Base-by-base conservation (phyloP, 2,329 filamentous ascomycete species). In the Aspergillus tubingensis region DNA sequence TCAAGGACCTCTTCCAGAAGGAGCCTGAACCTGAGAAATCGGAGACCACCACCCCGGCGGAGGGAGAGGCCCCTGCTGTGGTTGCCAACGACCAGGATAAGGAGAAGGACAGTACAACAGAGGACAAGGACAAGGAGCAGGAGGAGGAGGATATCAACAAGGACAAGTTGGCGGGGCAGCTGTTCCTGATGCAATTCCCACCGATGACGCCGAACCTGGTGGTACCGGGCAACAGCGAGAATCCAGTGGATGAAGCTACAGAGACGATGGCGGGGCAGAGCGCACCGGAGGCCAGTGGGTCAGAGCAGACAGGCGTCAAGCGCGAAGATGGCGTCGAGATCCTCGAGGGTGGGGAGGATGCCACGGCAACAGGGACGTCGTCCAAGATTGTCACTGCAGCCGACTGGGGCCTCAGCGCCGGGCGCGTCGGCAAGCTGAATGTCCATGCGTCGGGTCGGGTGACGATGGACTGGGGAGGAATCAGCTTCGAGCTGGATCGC, bases 131-230 rank as follows among this genome's bases (percentile, higher is more conserved):
- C 8, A 65, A 67, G 32, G 63, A 68, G 23, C 61, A 70, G 19
- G 64, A 63, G n/a, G 72, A 68, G 44, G 69, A 71, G 23, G 71
- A 76, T 27, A 54, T 53, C 10, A 64, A 59, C 52, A 68, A 77
- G 67, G 80, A 77, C 54, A 77, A 77, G 44, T 77, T 81, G 17
- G 75, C 82, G 38, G 82, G 86, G 57, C 81, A 83, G 59, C 79
- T 86, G 56, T 88, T 88, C 70, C 78, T 88, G 54, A 85, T 88
- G 71, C 86, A 88, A 71, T 83, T 88, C 67, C 86, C 86, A 11
- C 85, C 86, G 0, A 79, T 86, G 60, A 82, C 87, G 3, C 86
- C 86, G 5, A 82, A 83, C 60, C 80, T 88, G 23, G 66, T 77
- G 38, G 69, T 80, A 8, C 75, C 80, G 1, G 69, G 68, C 13